Conservation (phyloP, 805 yeast species). For the Cyberlindnera mississippiensis region DNA sequence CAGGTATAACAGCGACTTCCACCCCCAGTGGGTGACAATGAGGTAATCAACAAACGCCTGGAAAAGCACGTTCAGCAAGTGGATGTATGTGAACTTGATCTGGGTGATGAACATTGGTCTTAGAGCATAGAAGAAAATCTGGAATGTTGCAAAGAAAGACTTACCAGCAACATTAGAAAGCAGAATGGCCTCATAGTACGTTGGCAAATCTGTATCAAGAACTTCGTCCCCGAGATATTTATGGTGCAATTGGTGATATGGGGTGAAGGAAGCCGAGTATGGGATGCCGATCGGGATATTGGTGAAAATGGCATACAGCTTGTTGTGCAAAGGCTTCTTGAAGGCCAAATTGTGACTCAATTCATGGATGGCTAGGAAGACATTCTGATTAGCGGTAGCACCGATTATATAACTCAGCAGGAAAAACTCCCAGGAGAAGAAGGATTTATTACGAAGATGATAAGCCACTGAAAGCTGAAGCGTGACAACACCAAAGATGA, state of each 20-base stretch:
- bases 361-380: constrained; percentile 86
- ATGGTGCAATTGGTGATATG: constrained; percentile 89
- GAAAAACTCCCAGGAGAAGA: constrained; percentile 52
- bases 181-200: constrained; percentile 67
- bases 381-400: constrained; percentile 80
- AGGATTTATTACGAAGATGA: constrained; percentile 50
- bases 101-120: constrained; percentile 85
- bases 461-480: constrained; percentile 68
- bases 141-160: constrained; percentile 86
- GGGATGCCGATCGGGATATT: constrained; percentile 90
- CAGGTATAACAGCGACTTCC: constrained; percentile 60
- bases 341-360: constrained; percentile 81
- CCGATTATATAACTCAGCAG: constrained; percentile 72
- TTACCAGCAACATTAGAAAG: constrained; percentile 79
- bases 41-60: constrained; percentile 58
- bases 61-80: constrained; percentile 54
- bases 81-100: constrained; percentile 70
- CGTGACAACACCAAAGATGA: constrained; percentile 58
- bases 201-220: constrained; percentile 86
- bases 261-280: constrained; percentile 79
- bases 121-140: constrained; percentile 82
- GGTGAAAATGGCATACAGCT: constrained; percentile 69
- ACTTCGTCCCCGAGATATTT: constrained; percentile 82
- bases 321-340: constrained; percentile 72
- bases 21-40: constrained; percentile 59